Base-by-base conservation (phyloP, 371 early-diverging fungal species). In the Zychaea mexicana region DNA sequence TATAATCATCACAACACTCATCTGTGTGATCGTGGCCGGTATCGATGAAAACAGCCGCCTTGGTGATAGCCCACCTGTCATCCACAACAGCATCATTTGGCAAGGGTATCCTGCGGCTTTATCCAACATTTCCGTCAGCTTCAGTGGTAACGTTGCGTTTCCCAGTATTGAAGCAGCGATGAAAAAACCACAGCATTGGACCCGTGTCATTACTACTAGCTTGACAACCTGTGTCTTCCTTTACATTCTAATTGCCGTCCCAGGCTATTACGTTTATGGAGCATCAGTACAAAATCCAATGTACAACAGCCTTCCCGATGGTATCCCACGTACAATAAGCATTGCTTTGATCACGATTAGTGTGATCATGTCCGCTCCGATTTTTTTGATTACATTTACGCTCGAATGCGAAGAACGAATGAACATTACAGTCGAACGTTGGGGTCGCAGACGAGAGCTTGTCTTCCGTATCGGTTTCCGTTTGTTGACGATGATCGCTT, bases 231-330 rank as follows among this genome's bases (percentile, higher is more conserved):
- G 92, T 64, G 87, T 89, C 9, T 64, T 76, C 31, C 80, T 96
- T 69, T 95, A 96, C 67, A 58, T 92, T 39, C 42, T 89, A 38
- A 89, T 90, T 55, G 91, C 92, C 28, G 77, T 81, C 31, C 79
- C 90, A n/a, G 94, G 93, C 21, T 96, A 96, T 57, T 85, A 85
- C 30, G 85, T 92, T 30, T 96, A 92, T 70, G 96, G 95, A 46
- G 74, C 78, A 33, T 30, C 38, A 13, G 88, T 90, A n/a, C 52
- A 70, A 47, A 90, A 88, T 4, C 95, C 95, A 19, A 86, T 95
- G 36, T 87, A 92, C 62, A 69, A 84, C 64, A 90, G 84, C 62
- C 77, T 96, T 33, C 90, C 91, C 17, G 66, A 70, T 7, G 91
- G 89, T 21, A 74, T 83, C 24, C 72, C 85, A 19, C 78, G 86